Conservation (phyloP, 2,329 filamentous ascomycete genomes). For the Fusarium palustre region DNA sequence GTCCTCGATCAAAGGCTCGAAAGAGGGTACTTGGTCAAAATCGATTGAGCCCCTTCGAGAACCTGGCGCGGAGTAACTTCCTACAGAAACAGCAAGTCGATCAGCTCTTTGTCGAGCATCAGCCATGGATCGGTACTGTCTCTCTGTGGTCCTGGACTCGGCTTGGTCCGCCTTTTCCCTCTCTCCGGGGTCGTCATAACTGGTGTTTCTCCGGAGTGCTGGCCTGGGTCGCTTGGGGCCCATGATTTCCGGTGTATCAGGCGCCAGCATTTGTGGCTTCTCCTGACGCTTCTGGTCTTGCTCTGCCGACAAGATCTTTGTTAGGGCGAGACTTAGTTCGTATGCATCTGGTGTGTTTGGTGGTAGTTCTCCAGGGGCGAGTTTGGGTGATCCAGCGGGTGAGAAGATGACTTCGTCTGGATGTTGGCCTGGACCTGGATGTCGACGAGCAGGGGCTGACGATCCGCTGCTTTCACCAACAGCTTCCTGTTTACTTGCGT, state of each 20-base stretch:
- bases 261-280: slow-evolving; percentile 7
- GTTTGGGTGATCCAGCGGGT: slow-evolving; percentile 45
- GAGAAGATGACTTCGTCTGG: slow-evolving; percentile 43
- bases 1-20: slow-evolving; percentile 51
- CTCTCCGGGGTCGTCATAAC: slow-evolving; percentile 57
- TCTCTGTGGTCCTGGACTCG: slow-evolving; percentile 53
- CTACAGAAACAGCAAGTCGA: slow-evolving; percentile 55
- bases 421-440: slow-evolving; percentile 11
- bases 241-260: slow-evolving; percentile 32
- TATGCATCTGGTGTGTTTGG: slow-evolving; percentile 54
- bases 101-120: slow-evolving; percentile 56
- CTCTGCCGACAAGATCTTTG: slow-evolving; percentile 54
- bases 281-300: slow-evolving; percentile 42
- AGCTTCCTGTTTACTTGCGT: slow-evolving; percentile 48
- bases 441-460: slow-evolving; percentile 9
- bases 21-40: slow-evolving; percentile 45
- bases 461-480: slow-evolving; percentile 21
- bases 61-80: slow-evolving; percentile 53
- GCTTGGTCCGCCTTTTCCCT: slow-evolving; percentile 55
- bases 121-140: slow-evolving; percentile 55
- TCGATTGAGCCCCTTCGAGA: slow-evolving; percentile 54
- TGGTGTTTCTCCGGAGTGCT: slow-evolving; percentile 58
- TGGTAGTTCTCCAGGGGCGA: slow-evolving; percentile 43
- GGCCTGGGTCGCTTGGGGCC: slow-evolving; percentile 50
- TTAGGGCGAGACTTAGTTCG: slow-evolving; percentile 55